Evolutionary conservation across 202 grass and related monocot genomes (phyloP).

Genomic region (Panicum hallii): DNA sequence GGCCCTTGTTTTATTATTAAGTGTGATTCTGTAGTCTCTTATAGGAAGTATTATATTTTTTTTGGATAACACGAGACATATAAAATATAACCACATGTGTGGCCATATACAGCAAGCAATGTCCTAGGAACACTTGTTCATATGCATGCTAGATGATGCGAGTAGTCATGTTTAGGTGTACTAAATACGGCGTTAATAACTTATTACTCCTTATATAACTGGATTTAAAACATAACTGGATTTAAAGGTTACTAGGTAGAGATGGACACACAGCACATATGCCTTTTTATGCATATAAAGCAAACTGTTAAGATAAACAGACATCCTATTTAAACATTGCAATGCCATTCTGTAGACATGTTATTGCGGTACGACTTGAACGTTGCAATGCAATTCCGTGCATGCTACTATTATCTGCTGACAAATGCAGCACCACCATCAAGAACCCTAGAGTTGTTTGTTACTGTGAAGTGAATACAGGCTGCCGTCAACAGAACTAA

Average conservation of each 20-base stretch:
- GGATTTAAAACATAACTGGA: not conserved
- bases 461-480: slow-evolving; percentile 1
- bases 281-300: not conserved
- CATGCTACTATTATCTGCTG: not conserved
- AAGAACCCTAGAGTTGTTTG: not conserved
- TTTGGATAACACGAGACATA: not conserved
- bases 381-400: not conserved
- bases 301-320: not conserved
- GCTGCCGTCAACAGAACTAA: not conserved
- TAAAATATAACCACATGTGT: not conserved
- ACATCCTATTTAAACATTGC: not conserved
- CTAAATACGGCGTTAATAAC: not conserved
- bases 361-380: not conserved
- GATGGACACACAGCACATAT: not conserved
- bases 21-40: not conserved
- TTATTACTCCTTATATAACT: not conserved
- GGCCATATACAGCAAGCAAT: not conserved
- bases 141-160: not conserved
- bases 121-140: not conserved
- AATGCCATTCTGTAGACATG: not conserved
- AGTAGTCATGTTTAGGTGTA: not conserved
- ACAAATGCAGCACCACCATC: not conserved
- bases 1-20: not conserved
- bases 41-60: slow-evolving; percentile 9
- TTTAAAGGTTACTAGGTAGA: not conserved